phyloP scores from a whole-genome alignment of 2,329 filamentous ascomycete species.

The Akanthomyces uredinophilus region DNA sequence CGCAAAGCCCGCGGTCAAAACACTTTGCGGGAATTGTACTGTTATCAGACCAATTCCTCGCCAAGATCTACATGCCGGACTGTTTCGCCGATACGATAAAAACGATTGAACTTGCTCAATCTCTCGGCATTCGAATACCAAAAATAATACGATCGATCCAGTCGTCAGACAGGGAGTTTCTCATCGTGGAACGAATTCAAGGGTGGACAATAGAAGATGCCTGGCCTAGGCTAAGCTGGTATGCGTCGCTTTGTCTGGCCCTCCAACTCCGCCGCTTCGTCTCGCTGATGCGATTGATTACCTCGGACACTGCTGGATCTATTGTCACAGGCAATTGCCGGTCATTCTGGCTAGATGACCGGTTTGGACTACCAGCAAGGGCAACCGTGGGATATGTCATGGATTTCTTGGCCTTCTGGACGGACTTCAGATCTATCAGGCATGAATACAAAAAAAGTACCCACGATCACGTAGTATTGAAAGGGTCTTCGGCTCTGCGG shows the following conservation, averaged over 20 bases:
- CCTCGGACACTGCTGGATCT: neutral
- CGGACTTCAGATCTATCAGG: neutral
- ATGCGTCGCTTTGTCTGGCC: neutral
- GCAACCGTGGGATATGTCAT: neutral
- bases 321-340: neutral
- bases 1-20: neutral
- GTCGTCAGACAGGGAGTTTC: neutral
- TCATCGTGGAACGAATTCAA: neutral
- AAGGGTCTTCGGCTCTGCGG: neutral
- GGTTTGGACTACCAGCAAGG: neutral
- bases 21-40: neutral
- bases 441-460: neutral
- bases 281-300: neutral
- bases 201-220: neutral
- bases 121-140: neutral
- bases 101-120: neutral
- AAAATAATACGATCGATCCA: neutral
- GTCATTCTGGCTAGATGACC: neutral
- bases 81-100: neutral
- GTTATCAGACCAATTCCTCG: neutral
- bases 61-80: neutral
- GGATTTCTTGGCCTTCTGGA: neutral
- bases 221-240: neutral
- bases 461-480: neutral
- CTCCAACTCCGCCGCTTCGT: neutral